Base-by-base conservation (phyloP, 345 rosid genomes). In the Jatropha curcas region DNA sequence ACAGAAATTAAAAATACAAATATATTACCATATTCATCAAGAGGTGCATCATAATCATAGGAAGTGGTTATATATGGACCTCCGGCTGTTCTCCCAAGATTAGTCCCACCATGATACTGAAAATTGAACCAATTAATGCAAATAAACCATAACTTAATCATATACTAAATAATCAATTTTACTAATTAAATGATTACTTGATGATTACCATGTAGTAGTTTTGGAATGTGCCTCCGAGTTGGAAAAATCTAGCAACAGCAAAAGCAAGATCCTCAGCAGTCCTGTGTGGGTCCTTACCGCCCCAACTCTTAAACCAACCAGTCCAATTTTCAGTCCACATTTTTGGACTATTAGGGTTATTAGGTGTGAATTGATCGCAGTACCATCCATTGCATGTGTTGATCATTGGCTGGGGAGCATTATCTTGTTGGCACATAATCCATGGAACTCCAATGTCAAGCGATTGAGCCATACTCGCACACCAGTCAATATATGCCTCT, bases 301-400 rank as follows among this genome's bases (percentile, higher is more conserved):
- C 90, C 88, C 89, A 88, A 4, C 70, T 78, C 74, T 86, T 86
- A 57, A 73, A 89, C 90, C 89, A 90, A 16, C 92, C 94, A 9
- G 88, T 84, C 92, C 88, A 89, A 58, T 86, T 88, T 68, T 89
- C 94, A 22, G 90, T 83, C 92, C 92, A 89, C 63, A 89, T 80
- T 53, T 90, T 86, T 7, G 90, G 92, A 34, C 73, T 80, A 10
- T 65, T 76, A 0, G 84, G 77, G 43, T 75, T 62, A 7, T 45
- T 79, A 0, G 85, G 90, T 8, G 73, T 70, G 61, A 65, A 85
- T 14, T 70, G 28, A 59, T 88, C 86, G 60, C 89, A 85, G 30
- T 90, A 88, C 71, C 72, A 88, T 0, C 89, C 90, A 68, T 86
- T 88, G 74, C 88, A 84, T 4, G 90, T 77, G 57, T 82, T 79